phyloP scores from a whole-genome alignment of 2,329 filamentous ascomycete species.

The Clarireedia homoeocarpa region DNA sequence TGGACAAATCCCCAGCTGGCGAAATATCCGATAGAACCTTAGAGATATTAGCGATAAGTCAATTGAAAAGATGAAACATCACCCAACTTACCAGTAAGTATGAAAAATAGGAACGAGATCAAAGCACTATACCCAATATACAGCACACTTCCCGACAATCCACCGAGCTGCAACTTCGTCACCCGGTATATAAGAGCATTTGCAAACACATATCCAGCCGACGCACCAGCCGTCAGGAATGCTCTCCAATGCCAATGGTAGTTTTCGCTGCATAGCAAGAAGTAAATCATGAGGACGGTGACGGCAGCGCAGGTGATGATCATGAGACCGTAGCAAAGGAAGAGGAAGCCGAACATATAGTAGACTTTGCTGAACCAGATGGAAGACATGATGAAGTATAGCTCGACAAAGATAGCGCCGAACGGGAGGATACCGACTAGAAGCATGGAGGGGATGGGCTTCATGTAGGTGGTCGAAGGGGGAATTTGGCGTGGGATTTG shows the following conservation, averaged over 20 bases:
- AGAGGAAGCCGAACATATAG: constrained; percentile 99
- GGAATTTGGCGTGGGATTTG: constrained; percentile 97
- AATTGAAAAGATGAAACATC: neutral
- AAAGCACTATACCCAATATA: constrained; percentile 90
- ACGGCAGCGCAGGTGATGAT: constrained; percentile 89
- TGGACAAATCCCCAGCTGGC: constrained; percentile 90
- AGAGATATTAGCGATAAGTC: constrained; percentile 13
- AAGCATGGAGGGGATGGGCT: constrained; percentile 81
- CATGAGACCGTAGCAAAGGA: constrained; percentile 96
- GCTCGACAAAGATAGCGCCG: constrained; percentile 92
- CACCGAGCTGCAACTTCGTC: constrained; percentile 77
- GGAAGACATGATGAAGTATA: constrained; percentile 99
- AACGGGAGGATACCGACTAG: constrained; percentile 91
- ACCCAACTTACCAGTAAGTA: constrained; percentile 72
- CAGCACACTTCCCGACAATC: constrained; percentile 77
- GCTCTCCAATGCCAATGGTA: constrained; percentile 99
- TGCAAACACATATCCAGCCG: constrained; percentile 82
- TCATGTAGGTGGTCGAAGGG: constrained; percentile 72
- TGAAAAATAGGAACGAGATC: constrained; percentile 85
- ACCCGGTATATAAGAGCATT: constrained; percentile 89
- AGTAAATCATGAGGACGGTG: constrained; percentile 92
- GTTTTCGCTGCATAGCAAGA: constrained; percentile 90
- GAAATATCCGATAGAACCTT: constrained; percentile 92
- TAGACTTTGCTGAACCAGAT: constrained; percentile 99
- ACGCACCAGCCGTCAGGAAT: constrained; percentile 86